Evolutionary conservation across 78 protist genomes (phyloP), one percentile per base, ranked within the genome.

Genomic region (Chrysochromulina parva): DNA sequence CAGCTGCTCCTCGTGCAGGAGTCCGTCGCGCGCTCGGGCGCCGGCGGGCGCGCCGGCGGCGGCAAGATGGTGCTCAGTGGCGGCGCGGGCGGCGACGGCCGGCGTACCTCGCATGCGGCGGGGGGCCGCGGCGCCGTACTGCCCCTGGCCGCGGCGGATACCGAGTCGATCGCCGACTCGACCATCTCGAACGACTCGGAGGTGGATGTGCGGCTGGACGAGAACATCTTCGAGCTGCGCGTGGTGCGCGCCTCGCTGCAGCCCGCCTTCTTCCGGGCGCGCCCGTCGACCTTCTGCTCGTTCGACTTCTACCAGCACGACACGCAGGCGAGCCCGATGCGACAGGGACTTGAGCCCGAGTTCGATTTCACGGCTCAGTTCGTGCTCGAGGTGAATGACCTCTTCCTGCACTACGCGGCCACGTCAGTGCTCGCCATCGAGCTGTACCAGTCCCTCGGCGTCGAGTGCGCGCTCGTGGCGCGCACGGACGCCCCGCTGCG

Each of bases 231-330:
- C n/a, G 84, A 74, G 84, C 57, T 74, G 53, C 57, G 20, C 38
- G 55, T 74, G 10, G 19, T 74, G 11, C 10, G 24, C 57, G 55
- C 57, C 55, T 4, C 4, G 57, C 55, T 74, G 20, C 13, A 1
- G 2, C 14, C 1, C 10, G 22, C 1, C n/a, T 5, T 1, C 14
- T 74, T 74, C 16, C 57, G 55, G 28, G 84, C 28, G 10, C 19
- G 4, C 14, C 84, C 84, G 48, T 48, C 52, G 24, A 74, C 84
- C 24, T 74, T 74, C 55, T 55, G 47, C 4, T 38, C 84, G 11
- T 1, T 74, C 58, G 84, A 74, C 84, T 74, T 74, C 58, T 74
- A 11, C 55, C 84, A 74, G 84, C 84, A 74, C 84, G 84, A 74
- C 14, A 50, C 84, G 22, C 84, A 74, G 55, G 58, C 84, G 28